A percentile compares a stretch with the other conserved stretches of the same genome.
Evolutionary conservation across 2,329 filamentous ascomycete species (phyloP).

Genomic region (Aspergillus vadensis): DNA sequence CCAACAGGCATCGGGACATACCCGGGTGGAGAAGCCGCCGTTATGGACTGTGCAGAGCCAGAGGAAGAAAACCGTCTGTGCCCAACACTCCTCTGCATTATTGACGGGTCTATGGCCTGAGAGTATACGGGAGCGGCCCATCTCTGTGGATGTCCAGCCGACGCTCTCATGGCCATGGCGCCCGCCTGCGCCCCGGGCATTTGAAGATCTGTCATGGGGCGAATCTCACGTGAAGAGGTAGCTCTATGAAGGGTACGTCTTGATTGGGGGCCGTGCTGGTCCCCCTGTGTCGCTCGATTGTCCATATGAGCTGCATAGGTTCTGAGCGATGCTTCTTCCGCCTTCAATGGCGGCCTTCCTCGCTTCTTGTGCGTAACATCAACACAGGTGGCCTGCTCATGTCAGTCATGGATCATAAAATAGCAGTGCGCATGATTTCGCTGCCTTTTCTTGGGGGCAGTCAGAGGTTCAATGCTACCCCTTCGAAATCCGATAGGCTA

Average conservation of each 20-base stretch:
- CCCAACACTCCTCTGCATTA: constrained; percentile 27
- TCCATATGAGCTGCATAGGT: constrained; percentile 35
- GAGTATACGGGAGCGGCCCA: constrained; percentile 37
- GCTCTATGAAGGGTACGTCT: constrained; percentile 35
- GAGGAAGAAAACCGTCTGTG: constrained; percentile 39
- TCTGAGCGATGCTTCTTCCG: constrained; percentile 42
- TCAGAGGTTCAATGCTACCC: no score
- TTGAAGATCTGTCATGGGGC: constrained; percentile 43
- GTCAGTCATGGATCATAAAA: neutral
- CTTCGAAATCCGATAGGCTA: no score
- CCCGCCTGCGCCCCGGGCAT: constrained; percentile 24
- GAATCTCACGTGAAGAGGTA: constrained; percentile 42
- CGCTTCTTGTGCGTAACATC: constrained; percentile 53
- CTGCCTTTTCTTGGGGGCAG: neutral
- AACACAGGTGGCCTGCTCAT: constrained; percentile 42
- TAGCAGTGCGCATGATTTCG: neutral
- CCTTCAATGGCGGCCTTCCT: constrained; percentile 47
- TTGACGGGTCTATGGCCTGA: constrained; percentile 30
- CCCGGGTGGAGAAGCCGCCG: constrained; percentile 28
- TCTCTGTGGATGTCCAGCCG: constrained; percentile 31
- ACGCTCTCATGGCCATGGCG: constrained; percentile 22
- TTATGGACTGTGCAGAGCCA: constrained; percentile 29
- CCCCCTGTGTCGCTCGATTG: constrained; percentile 26
- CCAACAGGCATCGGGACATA: constrained; percentile 30
- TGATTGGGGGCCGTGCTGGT: constrained; percentile 26